Evolutionary conservation across 2,329 filamentous ascomycete genomes (phyloP).

Genomic region (Penicillium sp.): DNA sequence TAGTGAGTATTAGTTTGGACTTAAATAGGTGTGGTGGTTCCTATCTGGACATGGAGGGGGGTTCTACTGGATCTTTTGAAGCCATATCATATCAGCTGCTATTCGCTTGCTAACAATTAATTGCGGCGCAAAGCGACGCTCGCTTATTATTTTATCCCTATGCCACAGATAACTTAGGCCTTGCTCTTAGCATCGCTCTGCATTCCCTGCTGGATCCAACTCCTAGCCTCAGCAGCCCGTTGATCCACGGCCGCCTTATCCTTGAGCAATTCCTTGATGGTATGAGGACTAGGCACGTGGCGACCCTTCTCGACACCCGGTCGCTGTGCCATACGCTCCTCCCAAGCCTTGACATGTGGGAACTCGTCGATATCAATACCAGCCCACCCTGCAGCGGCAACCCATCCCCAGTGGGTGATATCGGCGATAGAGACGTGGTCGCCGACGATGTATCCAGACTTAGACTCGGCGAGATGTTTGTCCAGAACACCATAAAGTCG

Average conservation of each 20-base stretch:
- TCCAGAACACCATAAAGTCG: conserved; percentile 76
- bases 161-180: background rate
- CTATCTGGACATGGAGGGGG: no score
- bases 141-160: no score
- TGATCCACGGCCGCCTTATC: conserved; percentile 57
- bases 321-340: conserved; percentile 64
- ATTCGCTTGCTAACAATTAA: background rate
- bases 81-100: no score
- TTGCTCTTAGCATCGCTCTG: conserved; percentile 59
- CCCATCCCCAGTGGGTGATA: conserved; percentile 77
- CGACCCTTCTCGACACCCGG: conserved; percentile 71
- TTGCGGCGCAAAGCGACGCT: no score
- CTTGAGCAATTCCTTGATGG: conserved; percentile 56
- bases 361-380: conserved; percentile 71
- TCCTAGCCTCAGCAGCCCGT: conserved; percentile 50
- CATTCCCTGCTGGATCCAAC: conserved; percentile 69
- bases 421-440: conserved; percentile 59
- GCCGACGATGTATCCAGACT: conserved; percentile 51
- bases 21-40: no score
- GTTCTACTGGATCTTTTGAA: no score
- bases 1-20: no score
- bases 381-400: conserved; percentile 56
- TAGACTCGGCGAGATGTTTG: conserved; percentile 57
- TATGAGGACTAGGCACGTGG: conserved; percentile 65
- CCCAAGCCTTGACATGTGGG: conserved; percentile 71